Conservation (phyloP, 805 yeast genomes). For the Candida sonorensis region DNA sequence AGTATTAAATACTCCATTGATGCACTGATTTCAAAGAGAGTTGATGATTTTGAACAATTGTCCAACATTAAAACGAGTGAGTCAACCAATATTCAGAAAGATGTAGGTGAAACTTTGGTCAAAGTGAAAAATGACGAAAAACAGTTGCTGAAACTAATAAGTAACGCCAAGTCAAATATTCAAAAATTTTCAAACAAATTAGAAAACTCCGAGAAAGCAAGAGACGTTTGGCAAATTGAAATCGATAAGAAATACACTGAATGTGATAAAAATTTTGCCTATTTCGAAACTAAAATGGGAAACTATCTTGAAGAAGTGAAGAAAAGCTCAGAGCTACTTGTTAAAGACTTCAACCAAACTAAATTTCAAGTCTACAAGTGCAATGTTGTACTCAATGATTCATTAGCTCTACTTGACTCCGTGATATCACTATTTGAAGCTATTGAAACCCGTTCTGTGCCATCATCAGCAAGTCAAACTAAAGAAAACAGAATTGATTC, state of each 20-base stretch:
- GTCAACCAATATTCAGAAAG: no score
- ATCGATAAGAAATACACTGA: no score
- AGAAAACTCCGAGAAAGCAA: no score
- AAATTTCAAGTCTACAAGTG: conserved; percentile 22
- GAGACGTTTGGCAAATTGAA: conserved; percentile 1
- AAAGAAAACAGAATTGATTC: conserved; percentile 8
- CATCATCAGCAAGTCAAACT: no score
- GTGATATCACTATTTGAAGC: no score
- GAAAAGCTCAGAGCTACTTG: conserved; percentile 4
- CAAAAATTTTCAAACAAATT: conserved; percentile 1
- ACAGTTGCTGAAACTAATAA: conserved; percentile 2
- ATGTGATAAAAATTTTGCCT: conserved; percentile 1
- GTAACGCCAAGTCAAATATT: conserved; percentile 3
- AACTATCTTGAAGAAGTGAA: conserved; percentile 6
- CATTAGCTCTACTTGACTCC: conserved; percentile 23
- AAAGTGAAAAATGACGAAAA: conserved; percentile 6
- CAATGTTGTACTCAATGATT: conserved; percentile 22
- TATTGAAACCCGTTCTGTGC: no score
- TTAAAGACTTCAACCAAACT: conserved; percentile 12
- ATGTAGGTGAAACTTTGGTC: no score
- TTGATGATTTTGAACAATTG: conserved; percentile 7
- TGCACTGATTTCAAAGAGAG: conserved; percentile 1
- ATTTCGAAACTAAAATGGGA: conserved; percentile 4
- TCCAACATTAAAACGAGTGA: background rate
- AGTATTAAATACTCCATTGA: conserved; percentile 4